Evolutionary conservation across 2,329 filamentous ascomycete species (phyloP).

Genomic region (Penicillium sp.): DNA sequence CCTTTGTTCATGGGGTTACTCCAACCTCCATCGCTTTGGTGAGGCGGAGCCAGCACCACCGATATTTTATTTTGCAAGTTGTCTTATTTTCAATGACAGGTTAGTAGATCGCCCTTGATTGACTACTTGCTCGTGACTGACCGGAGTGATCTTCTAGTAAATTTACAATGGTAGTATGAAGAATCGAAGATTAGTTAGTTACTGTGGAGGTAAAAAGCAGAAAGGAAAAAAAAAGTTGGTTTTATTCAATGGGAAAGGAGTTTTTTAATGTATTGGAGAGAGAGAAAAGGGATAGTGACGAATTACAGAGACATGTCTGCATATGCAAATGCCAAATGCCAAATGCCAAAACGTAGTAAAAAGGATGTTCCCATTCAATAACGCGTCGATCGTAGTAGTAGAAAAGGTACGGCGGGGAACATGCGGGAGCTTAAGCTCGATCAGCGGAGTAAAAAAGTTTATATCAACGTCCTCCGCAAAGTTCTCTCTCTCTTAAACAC

Average conservation of each 20-base stretch:
- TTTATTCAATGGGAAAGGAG: background rate
- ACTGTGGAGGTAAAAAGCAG: background rate
- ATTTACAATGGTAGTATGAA: background rate
- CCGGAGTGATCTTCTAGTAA: background rate
- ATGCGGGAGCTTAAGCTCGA: background rate
- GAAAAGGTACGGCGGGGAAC: background rate
- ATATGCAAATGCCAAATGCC: too few species aligned
- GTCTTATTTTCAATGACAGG: background rate
- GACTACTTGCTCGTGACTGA: background rate
- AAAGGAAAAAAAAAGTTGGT: background rate
- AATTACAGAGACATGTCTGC: background rate
- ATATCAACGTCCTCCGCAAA: background rate
- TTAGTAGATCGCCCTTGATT: background rate
- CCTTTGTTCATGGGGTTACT: background rate
- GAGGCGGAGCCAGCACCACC: background rate
- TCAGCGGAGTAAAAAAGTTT: slow-evolving; percentile 4
- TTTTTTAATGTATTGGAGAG: background rate
- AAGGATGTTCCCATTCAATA: background rate
- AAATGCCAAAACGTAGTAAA: background rate
- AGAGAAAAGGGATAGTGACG: background rate
- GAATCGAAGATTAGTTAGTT: background rate
- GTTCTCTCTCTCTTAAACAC: background rate
- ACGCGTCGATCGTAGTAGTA: background rate
- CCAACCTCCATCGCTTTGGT: background rate
- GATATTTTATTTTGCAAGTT: background rate